These are phyloP conservation scores for Thalassiosira hispida DNA, from an alignment of 352 stramenopile species.

Conservation along the genomic window DNA sequence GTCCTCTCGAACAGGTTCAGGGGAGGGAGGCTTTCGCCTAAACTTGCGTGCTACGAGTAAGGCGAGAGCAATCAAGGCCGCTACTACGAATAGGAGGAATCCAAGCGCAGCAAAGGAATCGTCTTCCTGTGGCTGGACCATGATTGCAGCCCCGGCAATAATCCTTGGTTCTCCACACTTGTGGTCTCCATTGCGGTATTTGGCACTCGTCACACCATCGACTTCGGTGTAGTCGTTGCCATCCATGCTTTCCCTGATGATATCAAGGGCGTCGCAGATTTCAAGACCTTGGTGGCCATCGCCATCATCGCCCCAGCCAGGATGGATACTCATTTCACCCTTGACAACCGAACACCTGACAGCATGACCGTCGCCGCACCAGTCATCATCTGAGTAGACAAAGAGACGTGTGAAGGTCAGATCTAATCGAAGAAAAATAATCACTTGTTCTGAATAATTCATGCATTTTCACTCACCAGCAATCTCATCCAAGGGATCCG, in stretches of 20 bases:
- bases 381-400: conserved; percentile 36
- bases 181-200: conserved; percentile 17
- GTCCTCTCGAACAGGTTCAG: conserved; percentile 15
- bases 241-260: conserved; percentile 41
- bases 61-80: conserved; percentile 23
- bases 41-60: conserved; percentile 12
- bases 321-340: conserved; percentile 32
- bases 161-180: not conserved
- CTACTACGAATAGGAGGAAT: conserved; percentile 4
- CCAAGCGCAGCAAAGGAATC: conserved; percentile 27
- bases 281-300: conserved; percentile 1
- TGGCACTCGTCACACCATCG: conserved; percentile 33
- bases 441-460: not conserved
- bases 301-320: not conserved
- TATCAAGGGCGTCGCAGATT: conserved; percentile 11
- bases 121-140: conserved; percentile 8
- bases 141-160: not conserved
- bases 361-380: conserved; percentile 10
- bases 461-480: conserved; percentile 27
- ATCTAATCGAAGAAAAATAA: not conserved
- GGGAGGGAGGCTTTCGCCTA: conserved; percentile 14
- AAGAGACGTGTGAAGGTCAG: not conserved
- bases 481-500: conserved; percentile 36
- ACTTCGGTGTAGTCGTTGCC: conserved; percentile 40
- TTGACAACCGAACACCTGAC: conserved; percentile 29